A percentile compares a stretch with the other conserved stretches of the same genome.
Evolutionary conservation across 169 alveolate species (phyloP).

Genomic region (Eimeria praecox): DNA sequence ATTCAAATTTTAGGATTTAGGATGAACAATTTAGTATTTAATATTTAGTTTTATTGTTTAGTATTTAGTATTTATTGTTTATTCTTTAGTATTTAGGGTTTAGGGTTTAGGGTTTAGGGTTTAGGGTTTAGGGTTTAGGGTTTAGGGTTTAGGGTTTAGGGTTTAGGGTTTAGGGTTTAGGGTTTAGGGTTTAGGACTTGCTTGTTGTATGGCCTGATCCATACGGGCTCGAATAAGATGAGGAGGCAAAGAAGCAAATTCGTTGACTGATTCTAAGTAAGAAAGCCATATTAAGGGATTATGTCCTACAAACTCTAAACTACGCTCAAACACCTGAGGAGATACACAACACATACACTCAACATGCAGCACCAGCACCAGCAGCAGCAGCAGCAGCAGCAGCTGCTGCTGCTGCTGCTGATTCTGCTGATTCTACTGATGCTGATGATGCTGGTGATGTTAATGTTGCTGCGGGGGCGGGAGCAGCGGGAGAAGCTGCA

Average conservation of each 20-base stretch:
- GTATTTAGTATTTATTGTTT: not conserved
- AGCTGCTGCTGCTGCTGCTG: no score
- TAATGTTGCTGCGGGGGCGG: no score
- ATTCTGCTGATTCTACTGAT: no score
- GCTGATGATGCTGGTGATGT: no score
- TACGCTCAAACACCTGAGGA: slow-evolving; percentile 69
- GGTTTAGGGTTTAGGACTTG: slow-evolving; percentile 45
- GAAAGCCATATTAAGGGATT: slow-evolving; percentile 77
- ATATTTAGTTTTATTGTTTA: no score
- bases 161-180: slow-evolving; percentile 48
- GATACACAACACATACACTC: not conserved
- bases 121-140: not conserved
- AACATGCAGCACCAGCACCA: slow-evolving; percentile 32
- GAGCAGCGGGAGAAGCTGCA: no score
- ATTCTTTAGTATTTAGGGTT: not conserved
- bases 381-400: slow-evolving; percentile 62
- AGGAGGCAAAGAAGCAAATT: slow-evolving; percentile 65
- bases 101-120: not conserved
- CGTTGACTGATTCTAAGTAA: slow-evolving; percentile 74
- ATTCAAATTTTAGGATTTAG: no score
- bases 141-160: slow-evolving; percentile 13
- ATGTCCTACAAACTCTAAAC: slow-evolving; percentile 79
- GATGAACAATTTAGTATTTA: no score
- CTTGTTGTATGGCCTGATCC: slow-evolving; percentile 69
- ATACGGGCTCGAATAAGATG: slow-evolving; percentile 58